phyloP scores from a whole-genome alignment of 164 flowering plant species.

The Sedum album region DNA sequence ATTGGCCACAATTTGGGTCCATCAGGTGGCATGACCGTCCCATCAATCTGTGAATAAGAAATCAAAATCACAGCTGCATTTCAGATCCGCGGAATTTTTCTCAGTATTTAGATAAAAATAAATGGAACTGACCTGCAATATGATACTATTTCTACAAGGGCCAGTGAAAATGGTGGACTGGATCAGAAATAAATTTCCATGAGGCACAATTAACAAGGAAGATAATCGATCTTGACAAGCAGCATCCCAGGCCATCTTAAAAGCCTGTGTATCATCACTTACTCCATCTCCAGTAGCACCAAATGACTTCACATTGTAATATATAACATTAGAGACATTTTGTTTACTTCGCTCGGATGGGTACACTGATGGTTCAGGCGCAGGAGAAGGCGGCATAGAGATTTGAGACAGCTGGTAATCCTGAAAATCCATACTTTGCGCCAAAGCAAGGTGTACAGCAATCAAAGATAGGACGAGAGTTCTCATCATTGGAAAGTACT shows the following conservation, averaged over 20 bases:
- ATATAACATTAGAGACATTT: not conserved
- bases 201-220: slow-evolving; percentile 23
- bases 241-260: slow-evolving; percentile 41
- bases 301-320: slow-evolving; percentile 20
- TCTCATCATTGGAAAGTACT: not conserved
- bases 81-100: not conserved
- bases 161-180: slow-evolving; percentile 36
- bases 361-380: slow-evolving; percentile 11
- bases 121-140: slow-evolving; percentile 16
- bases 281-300: slow-evolving; percentile 32
- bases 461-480: not conserved
- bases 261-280: slow-evolving; percentile 29
- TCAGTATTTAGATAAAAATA: not conserved
- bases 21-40: slow-evolving; percentile 51
- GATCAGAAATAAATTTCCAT: slow-evolving; percentile 21
- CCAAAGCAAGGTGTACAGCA: not conserved
- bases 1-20: slow-evolving; percentile 56
- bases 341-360: not conserved
- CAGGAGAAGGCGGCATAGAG: slow-evolving; percentile 14
- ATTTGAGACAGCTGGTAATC: slow-evolving; percentile 6
- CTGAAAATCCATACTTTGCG: not conserved
- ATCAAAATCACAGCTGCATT: not conserved
- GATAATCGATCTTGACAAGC: slow-evolving; percentile 17
- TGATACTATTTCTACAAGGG: slow-evolving; percentile 23
- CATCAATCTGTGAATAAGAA: slow-evolving; percentile 35